phyloP scores from a whole-genome alignment of 192 early-diverging fungal species.

The Rhizophagus sp. region DNA sequence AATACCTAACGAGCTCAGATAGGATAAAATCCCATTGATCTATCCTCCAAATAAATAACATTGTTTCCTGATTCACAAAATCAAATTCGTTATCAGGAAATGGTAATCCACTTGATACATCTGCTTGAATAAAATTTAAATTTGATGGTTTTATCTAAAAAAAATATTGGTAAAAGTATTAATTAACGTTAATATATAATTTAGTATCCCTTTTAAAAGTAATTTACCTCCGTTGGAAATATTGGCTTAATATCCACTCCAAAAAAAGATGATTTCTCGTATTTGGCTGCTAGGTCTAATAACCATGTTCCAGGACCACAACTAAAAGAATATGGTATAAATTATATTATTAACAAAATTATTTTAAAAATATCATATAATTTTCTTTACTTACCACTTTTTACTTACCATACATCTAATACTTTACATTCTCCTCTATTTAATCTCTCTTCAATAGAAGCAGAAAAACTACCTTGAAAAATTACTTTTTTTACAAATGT shows the following conservation, averaged over 20 bases:
- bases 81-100: neutral
- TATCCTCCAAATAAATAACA: no score
- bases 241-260: neutral
- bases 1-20: no score
- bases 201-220: no score
- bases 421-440: neutral
- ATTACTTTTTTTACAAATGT: neutral
- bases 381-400: neutral
- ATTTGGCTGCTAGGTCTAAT: neutral
- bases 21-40: no score
- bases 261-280: neutral
- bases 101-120: neutral
- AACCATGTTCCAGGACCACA: neutral
- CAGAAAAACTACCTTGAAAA: neutral
- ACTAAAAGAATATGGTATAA: no score
- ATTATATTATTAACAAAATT: no score
- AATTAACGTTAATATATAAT: neutral
- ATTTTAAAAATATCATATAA: no score
- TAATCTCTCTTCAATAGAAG: neutral
- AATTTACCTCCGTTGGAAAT: neutral
- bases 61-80: no score
- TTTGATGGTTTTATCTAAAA: neutral
- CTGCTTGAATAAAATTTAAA: neutral
- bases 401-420: neutral
- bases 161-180: no score